phyloP scores from a whole-genome alignment of 805 yeast species.

The Saccharomycopsis oosterbeekiorum region DNA sequence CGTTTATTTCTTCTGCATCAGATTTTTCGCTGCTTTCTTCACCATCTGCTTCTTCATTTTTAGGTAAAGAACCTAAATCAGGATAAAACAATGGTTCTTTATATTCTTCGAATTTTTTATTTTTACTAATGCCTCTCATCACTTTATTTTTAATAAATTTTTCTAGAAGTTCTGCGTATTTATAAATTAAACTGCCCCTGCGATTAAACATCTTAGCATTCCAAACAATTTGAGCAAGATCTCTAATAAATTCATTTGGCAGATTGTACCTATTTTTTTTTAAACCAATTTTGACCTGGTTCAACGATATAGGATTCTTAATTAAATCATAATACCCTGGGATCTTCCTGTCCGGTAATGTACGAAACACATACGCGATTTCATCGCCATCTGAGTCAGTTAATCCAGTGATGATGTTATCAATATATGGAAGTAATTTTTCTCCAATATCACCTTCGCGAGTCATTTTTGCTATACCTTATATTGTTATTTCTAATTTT shows the following conservation, averaged over 20 bases:
- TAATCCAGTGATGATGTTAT: background rate
- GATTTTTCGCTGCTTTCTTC: background rate
- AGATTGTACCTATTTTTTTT: constrained; percentile 43
- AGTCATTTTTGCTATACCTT: background rate
- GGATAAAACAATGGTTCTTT: constrained; percentile 28
- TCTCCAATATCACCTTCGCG: background rate
- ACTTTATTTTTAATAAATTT: constrained; percentile 30
- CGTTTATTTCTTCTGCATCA: background rate
- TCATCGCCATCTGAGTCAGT: constrained; percentile 29
- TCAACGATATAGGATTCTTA: constrained; percentile 71
- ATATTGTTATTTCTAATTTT: background rate
- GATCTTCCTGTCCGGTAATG: constrained; percentile 59
- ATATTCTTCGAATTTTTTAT: constrained; percentile 24
- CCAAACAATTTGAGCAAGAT: constrained; percentile 79
- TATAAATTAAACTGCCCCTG: constrained; percentile 54
- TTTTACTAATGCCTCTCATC: constrained; percentile 23
- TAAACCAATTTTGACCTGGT: constrained; percentile 53
- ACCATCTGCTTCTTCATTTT: constrained; percentile 23
- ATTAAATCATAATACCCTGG: constrained; percentile 77
- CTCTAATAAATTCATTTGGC: constrained; percentile 63
- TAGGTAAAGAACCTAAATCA: constrained; percentile 62
- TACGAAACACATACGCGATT: constrained; percentile 50
- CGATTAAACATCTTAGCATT: constrained; percentile 82
- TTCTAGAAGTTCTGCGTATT: constrained; percentile 48
- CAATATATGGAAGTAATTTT: background rate